Conservation (phyloP, 2,329 filamentous ascomycete species). For the Aspergillus sp. region DNA sequence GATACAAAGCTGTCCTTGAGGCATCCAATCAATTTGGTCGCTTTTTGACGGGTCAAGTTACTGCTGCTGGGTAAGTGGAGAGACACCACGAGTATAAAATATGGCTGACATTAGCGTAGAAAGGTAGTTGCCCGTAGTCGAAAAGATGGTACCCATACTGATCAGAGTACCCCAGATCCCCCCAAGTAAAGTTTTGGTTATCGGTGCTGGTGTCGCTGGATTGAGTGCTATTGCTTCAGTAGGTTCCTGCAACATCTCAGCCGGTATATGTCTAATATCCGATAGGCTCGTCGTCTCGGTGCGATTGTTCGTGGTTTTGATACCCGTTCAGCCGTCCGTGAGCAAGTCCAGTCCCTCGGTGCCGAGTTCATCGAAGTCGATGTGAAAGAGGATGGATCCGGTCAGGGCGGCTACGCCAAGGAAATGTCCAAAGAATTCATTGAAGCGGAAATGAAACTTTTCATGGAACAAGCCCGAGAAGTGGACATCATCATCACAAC, state of each 20-base stretch:
- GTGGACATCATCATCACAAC: slow-evolving; percentile 93
- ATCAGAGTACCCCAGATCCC: slow-evolving; percentile 61
- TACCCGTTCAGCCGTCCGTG: slow-evolving; percentile 80
- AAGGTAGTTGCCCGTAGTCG: slow-evolving; percentile 17
- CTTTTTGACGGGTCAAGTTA: slow-evolving; percentile 86
- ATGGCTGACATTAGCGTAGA: slow-evolving; percentile 19
- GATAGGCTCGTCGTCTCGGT: slow-evolving; percentile 72
- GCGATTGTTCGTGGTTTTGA: slow-evolving; percentile 90
- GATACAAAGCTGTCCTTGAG: slow-evolving; percentile 88
- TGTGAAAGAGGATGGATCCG: slow-evolving; percentile 78
- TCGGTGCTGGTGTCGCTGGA: slow-evolving; percentile 85
- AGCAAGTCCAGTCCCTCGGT: slow-evolving; percentile 86
- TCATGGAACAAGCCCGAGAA: slow-evolving; percentile 80
- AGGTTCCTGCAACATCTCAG: slow-evolving; percentile 20
- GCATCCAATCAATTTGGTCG: slow-evolving; percentile 86
- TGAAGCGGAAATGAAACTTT: slow-evolving; percentile 88
- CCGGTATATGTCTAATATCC: not conserved
- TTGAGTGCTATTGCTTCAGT: slow-evolving; percentile 81
- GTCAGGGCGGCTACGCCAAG: slow-evolving; percentile 84
- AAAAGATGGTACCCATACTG: no score
- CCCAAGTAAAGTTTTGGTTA: slow-evolving; percentile 84
- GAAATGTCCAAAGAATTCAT: slow-evolving; percentile 95
- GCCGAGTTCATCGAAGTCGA: slow-evolving; percentile 89
- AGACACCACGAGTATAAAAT: not conserved
- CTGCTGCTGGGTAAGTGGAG: slow-evolving; percentile 67